A percentile compares a stretch with the other conserved stretches of the same genome.
Evolutionary conservation across 441 rosid genomes (phyloP).

Genomic region (Eruca vesicaria): DNA sequence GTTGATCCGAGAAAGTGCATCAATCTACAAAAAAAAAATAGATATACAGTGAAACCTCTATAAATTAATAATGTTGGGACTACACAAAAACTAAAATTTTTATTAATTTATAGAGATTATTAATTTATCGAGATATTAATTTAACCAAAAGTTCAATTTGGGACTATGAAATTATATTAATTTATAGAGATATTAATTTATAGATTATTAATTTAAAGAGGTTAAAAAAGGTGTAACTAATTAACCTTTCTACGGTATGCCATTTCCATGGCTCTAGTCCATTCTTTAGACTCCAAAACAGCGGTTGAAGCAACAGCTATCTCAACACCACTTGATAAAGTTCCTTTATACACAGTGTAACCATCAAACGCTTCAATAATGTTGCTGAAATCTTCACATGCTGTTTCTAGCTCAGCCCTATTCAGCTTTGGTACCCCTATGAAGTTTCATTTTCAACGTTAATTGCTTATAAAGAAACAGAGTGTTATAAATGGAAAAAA

Average conservation of each 20-base stretch:
- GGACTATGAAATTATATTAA: too few relatives aligned
- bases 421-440: constrained; percentile 94
- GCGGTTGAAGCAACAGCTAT: constrained; percentile 91
- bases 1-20: constrained; percentile 78
- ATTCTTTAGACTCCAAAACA: constrained; percentile 67
- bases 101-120: too few relatives aligned
- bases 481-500: too few relatives aligned
- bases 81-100: too few relatives aligned
- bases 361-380: constrained; percentile 90
- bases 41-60: too few relatives aligned
- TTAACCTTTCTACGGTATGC: constrained; percentile 88
- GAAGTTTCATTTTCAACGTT: constrained; percentile 31
- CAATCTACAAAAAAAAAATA: too few relatives aligned
- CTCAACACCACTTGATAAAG: constrained; percentile 69
- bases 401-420: constrained; percentile 83
- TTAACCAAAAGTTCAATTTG: too few relatives aligned
- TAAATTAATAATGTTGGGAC: too few relatives aligned
- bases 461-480: neutral
- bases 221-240: neutral
- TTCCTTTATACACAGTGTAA: constrained; percentile 56
- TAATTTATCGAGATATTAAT: too few relatives aligned
- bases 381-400: constrained; percentile 99
- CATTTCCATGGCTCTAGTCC: constrained; percentile 94
- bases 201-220: too few relatives aligned
- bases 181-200: too few relatives aligned